phyloP scores from a whole-genome alignment of 305 asterid genomes.

The Fraxinus sp. region DNA sequence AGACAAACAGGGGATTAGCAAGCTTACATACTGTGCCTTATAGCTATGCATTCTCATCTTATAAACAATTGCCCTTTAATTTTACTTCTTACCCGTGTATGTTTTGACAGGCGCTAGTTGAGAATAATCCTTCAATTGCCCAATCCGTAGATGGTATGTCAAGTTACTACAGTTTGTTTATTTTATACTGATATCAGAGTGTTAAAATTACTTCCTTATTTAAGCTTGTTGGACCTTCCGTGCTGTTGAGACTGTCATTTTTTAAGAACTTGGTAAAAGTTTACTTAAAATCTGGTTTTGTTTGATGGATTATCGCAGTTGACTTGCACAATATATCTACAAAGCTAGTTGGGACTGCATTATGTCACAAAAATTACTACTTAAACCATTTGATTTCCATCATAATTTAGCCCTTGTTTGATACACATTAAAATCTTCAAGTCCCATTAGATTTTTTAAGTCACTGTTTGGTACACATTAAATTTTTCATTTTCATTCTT shows the following conservation, averaged over 20 bases:
- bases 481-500: too few relatives aligned
- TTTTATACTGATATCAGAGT: neutral
- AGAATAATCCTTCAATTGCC: conserved; percentile 65
- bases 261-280: neutral
- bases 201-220: neutral
- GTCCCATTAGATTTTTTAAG: too few relatives aligned
- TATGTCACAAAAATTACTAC: neutral
- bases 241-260: neutral
- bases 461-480: too few relatives aligned
- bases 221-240: neutral
- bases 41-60: conserved; percentile 10
- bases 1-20: neutral
- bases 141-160: conserved; percentile 57
- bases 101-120: conserved; percentile 63
- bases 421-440: too few relatives aligned
- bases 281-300: neutral
- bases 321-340: neutral
- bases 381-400: neutral
- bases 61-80: neutral
- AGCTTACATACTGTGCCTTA: conserved; percentile 11
- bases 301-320: neutral
- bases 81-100: conserved; percentile 4
- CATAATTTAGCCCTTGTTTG: neutral
- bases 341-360: neutral
- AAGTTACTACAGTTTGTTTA: neutral